A percentile compares a stretch with the other conserved stretches of the same genome.
Evolutionary conservation across 805 yeast species (phyloP).

Genomic region (Zygosaccharomyces rouxii): DNA sequence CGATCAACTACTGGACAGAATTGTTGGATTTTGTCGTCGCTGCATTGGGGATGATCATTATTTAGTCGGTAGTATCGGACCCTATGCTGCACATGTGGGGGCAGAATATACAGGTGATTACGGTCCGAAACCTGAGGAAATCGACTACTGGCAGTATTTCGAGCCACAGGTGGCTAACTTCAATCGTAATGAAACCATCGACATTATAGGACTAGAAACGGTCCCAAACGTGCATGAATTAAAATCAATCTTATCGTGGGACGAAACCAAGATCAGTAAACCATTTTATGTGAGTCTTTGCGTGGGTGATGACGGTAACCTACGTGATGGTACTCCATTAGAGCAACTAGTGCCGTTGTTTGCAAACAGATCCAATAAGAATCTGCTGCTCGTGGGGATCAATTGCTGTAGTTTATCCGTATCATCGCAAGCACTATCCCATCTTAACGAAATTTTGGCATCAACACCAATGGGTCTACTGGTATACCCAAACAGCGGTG

Average conservation of each 20-base stretch:
- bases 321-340: slow-evolving; percentile 51
- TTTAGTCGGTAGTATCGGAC: slow-evolving; percentile 60
- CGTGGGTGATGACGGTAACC: slow-evolving; percentile 34
- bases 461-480: slow-evolving; percentile 18
- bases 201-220: slow-evolving; percentile 65
- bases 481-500: slow-evolving; percentile 76
- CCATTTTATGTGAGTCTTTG: slow-evolving; percentile 46
- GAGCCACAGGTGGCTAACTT: slow-evolving; percentile 42
- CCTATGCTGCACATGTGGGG: slow-evolving; percentile 67
- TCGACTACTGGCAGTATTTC: slow-evolving; percentile 33
- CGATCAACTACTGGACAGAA: slow-evolving; percentile 19
- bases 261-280: slow-evolving; percentile 36
- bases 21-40: slow-evolving; percentile 21
- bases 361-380: slow-evolving; percentile 18
- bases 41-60: slow-evolving; percentile 24
- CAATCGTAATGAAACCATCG: slow-evolving; percentile 47
- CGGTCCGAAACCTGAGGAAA: slow-evolving; percentile 27
- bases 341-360: slow-evolving; percentile 29
- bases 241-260: slow-evolving; percentile 41
- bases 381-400: slow-evolving; percentile 54
- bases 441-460: slow-evolving; percentile 32
- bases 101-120: slow-evolving; percentile 73
- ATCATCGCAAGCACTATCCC: slow-evolving; percentile 40
- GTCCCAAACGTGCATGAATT: slow-evolving; percentile 61
- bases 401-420: slow-evolving; percentile 56